These are phyloP conservation scores for Stellera chamaejasme DNA, from an alignment of 345 rosid species.

Conservation along the genomic window DNA sequence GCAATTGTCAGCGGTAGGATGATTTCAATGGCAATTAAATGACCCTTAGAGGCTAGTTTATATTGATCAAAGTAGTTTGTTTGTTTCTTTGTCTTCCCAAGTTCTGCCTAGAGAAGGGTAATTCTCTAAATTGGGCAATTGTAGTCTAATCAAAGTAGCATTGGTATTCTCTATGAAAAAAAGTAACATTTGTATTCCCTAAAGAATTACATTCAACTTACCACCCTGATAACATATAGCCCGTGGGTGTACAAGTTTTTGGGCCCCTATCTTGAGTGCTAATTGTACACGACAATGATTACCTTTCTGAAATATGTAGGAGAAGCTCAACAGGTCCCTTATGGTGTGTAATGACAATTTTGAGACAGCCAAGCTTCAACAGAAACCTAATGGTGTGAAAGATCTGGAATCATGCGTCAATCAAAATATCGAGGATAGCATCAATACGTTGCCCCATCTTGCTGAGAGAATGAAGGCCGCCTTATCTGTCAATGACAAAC, in stretches of 20 bases:
- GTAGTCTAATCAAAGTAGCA: too few relatives aligned
- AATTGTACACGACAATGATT: not conserved
- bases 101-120: too few relatives aligned
- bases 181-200: too few relatives aligned
- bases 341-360: constrained; percentile 91
- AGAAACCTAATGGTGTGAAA: constrained; percentile 39
- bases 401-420: constrained; percentile 71
- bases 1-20: too few relatives aligned
- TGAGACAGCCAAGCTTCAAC: constrained; percentile 65
- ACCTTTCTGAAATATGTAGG: constrained; percentile 33
- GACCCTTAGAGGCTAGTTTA: too few relatives aligned
- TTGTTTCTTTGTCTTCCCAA: too few relatives aligned
- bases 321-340: constrained; percentile 70
- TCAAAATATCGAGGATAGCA: constrained; percentile 55
- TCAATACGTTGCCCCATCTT: constrained; percentile 62
- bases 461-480: constrained; percentile 55
- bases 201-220: too few relatives aligned
- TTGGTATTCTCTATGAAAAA: too few relatives aligned
- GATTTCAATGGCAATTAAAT: too few relatives aligned
- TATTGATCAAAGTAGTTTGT: too few relatives aligned
- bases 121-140: too few relatives aligned
- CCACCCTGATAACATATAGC: too few relatives aligned
- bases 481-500: constrained; percentile 28
- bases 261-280: not conserved
- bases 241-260: not conserved